Base-by-base conservation (phyloP, 2,329 filamentous ascomycete genomes). In the Akanthomyces lecanii region DNA sequence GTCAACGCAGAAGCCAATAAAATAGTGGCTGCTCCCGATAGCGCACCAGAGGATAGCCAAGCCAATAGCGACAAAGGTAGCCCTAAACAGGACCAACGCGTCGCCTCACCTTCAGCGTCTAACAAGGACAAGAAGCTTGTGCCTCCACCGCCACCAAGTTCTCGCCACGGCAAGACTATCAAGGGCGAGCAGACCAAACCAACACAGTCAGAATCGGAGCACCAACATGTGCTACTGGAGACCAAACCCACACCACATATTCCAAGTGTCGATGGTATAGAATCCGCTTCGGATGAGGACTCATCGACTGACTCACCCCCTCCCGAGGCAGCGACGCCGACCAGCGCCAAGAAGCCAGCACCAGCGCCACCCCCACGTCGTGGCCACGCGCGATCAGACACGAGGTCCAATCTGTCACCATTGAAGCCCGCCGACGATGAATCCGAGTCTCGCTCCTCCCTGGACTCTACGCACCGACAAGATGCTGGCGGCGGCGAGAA, bases 81-180 rank as follows among this genome's bases (percentile, higher is more conserved):
- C 38, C 14, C 14, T 25, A 47, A 60, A 8, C 55, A 45, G 40
- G 23, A 16, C 55, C 48, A 42, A 30, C 54, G 21, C 40, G 30
- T 50, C 40, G 33, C 52, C 14, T 25, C 50, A 7, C 56, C 42
- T 23, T 33, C 38, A 61, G 65, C 30, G 66, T 64, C 71, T 23
- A 70, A 71, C 58, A 72, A 77, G 47, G 77, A 81, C 66, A 64
- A 71, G 42, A 89, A 88, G 71, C 87, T 85, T 74, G 85, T 85
- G 66, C 89, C 89, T 16, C 90, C 90, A 5, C 89, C 89, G 7
- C 90, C 90, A 25, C 81, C 81, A 12, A 91, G 84, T 71, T 92
- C 89, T 58, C 85, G 90, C 61, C 90, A 93, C 75, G 91, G 91
- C 5, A 93, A 89, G 74, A 81, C 88, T 21, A 89, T 94, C 66